Percentiles rank a stretch among this genome's conserved stretches.
phyloP scores from a whole-genome alignment of 179 eudicot genomes.

The Drosera spatulata region DNA sequence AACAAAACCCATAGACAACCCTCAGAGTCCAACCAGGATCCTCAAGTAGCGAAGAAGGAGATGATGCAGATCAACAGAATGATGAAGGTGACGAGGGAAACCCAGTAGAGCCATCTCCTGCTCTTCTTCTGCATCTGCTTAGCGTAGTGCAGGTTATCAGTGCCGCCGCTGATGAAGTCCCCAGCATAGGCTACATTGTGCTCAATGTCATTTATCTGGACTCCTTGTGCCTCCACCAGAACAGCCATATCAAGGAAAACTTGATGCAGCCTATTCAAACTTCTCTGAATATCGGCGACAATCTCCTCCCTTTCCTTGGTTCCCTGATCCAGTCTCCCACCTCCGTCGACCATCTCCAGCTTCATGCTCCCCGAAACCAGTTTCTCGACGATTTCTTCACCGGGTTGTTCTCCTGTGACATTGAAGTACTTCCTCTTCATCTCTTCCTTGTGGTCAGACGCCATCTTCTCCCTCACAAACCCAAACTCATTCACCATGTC shows the following conservation, averaged over 20 bases:
- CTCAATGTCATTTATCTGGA: conserved; percentile 53
- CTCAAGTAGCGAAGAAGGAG: conserved; percentile 13
- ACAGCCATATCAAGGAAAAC: conserved; percentile 76
- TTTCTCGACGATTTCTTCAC: conserved; percentile 40
- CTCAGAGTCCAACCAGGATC: neutral
- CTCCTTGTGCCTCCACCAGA: conserved; percentile 54
- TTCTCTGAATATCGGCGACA: conserved; percentile 45
- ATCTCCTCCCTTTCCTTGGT: conserved; percentile 49
- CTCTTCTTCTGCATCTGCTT: conserved; percentile 48
- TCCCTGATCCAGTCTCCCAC: conserved; percentile 20
- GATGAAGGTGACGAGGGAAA: conserved; percentile 35
- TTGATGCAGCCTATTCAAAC: conserved; percentile 54
- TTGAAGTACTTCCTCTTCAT: conserved; percentile 35
- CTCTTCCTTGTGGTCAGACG: conserved; percentile 41
- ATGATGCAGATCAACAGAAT: conserved; percentile 45
- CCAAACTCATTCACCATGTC: conserved; percentile 48
- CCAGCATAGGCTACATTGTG: conserved; percentile 53
- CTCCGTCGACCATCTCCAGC: conserved; percentile 25
- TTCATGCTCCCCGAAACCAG: conserved; percentile 27
- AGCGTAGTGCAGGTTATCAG: conserved; percentile 44
- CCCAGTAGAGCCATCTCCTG: conserved; percentile 33
- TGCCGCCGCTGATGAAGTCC: conserved; percentile 45
- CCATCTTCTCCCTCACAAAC: conserved; percentile 35
- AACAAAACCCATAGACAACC: neutral
- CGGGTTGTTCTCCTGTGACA: conserved; percentile 35